Evolutionary conservation across 208 protist genomes (phyloP).

Genomic region (Trypanosoma caninum): DNA sequence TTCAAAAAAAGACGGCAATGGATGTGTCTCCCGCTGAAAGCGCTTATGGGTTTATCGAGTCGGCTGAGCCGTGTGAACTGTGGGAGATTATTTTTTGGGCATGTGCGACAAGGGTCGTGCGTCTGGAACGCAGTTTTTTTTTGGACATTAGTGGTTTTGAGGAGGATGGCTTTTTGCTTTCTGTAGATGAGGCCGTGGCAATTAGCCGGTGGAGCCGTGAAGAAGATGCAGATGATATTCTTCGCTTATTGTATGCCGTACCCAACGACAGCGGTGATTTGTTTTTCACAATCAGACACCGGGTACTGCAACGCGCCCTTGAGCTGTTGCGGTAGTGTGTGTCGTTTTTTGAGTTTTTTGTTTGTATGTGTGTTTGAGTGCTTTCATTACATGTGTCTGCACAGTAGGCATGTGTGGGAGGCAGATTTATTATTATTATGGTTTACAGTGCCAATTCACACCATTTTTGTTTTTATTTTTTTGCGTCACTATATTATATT

Average conservation of each 20-base stretch:
- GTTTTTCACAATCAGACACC: not conserved
- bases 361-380: no score
- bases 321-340: not conserved
- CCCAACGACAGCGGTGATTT: not conserved
- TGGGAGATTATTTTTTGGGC: conserved; percentile 15
- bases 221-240: conserved; percentile 1
- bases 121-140: not conserved
- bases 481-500: not conserved
- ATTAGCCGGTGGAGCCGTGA: not conserved
- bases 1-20: not conserved
- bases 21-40: not conserved
- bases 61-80: conserved; percentile 2
- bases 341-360: no score
- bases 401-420: no score
- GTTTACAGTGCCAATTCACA: not conserved
- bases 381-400: no score
- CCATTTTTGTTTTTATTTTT: not conserved
- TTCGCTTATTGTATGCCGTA: not conserved
- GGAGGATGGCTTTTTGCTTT: not conserved
- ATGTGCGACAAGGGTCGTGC: not conserved
- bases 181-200: not conserved
- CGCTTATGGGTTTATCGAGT: not conserved
- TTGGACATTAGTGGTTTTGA: not conserved
- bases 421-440: no score
- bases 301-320: conserved; percentile 10